Evolutionary conservation across 441 rosid genomes (phyloP).

Genomic region (Populus trichocarpa): DNA sequence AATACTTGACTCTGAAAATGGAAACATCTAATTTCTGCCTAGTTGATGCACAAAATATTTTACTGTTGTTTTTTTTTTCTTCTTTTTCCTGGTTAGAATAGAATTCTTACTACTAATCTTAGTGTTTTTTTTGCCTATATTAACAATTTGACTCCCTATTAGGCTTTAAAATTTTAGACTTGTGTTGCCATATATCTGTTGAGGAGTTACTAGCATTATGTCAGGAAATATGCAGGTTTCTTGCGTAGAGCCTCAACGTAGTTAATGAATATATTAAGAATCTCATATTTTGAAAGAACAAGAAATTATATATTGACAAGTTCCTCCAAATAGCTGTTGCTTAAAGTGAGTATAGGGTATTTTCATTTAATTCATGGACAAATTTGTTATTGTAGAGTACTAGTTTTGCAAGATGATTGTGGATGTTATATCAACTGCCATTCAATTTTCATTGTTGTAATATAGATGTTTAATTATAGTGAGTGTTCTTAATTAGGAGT

Average conservation of each 20-base stretch:
- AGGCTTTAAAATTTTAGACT: not conserved
- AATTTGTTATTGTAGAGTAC: not conserved
- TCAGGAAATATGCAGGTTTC: not conserved
- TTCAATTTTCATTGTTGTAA: not conserved
- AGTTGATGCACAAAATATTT: not conserved
- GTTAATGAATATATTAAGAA: not conserved
- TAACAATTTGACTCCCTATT: not conserved
- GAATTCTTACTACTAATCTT: not conserved
- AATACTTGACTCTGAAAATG: not conserved
- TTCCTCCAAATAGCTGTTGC: not conserved
- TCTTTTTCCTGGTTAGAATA: not conserved
- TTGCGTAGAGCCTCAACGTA: not conserved
- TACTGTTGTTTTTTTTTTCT: not conserved
- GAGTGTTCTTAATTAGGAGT: slow-evolving; percentile 41
- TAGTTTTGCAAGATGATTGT: not conserved
- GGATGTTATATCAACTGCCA: not conserved
- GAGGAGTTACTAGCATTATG: not conserved
- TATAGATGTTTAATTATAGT: not conserved
- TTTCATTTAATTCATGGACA: not conserved
- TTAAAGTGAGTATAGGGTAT: not conserved
- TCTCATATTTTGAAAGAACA: not conserved
- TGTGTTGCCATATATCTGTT: not conserved
- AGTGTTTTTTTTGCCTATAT: not conserved
- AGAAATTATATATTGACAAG: not conserved
- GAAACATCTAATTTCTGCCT: not conserved